Evolutionary conservation across 768 basidiomycete species (phyloP).

Genomic region (Kwoniella sp.): DNA sequence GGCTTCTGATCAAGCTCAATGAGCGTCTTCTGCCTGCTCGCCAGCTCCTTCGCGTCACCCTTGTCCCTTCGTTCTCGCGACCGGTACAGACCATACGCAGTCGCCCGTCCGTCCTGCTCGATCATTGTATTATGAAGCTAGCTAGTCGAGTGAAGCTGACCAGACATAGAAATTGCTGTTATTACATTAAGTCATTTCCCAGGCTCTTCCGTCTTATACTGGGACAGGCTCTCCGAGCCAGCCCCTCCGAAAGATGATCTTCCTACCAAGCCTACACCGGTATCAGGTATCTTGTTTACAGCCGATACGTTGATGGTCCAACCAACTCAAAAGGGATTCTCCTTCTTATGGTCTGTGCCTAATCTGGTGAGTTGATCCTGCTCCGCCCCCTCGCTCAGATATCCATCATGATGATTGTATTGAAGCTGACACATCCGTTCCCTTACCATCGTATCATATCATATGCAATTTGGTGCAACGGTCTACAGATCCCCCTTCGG

Average conservation of each 20-base stretch:
- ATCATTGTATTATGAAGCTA: no score
- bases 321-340: slow-evolving; percentile 48
- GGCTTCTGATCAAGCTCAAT: no score
- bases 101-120: no score
- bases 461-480: no score
- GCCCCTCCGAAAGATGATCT: slow-evolving; percentile 28
- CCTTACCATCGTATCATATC: neutral
- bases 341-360: slow-evolving; percentile 52
- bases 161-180: no score
- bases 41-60: no score
- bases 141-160: no score
- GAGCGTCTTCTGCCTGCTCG: no score
- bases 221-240: slow-evolving; percentile 50
- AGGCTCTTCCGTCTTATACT: slow-evolving; percentile 50
- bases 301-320: slow-evolving; percentile 55
- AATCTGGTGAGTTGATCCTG: slow-evolving; percentile 48
- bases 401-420: no score
- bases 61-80: no score
- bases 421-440: neutral
- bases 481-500: slow-evolving; percentile 51
- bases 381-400: no score
- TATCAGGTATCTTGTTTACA: slow-evolving; percentile 48
- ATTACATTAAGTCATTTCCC: slow-evolving; percentile 46
- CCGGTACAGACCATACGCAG: no score
- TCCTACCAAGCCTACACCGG: slow-evolving; percentile 36